Evolutionary conservation across 2,329 filamentous ascomycete species (phyloP).

Genomic region (Nemania sp.): DNA sequence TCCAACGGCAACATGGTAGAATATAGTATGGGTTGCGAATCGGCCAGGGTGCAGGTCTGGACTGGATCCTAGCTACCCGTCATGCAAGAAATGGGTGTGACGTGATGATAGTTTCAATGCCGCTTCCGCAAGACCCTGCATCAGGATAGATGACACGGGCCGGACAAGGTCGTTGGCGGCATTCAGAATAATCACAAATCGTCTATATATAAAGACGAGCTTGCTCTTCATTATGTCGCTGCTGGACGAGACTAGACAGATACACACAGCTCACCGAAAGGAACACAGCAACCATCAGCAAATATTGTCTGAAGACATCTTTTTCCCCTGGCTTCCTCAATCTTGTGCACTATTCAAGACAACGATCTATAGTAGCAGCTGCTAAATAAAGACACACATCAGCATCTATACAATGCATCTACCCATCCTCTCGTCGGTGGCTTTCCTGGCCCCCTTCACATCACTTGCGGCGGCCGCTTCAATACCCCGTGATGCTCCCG

Average conservation of each 20-base stretch:
- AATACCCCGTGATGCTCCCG: constrained; percentile 25
- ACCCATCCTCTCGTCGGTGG: constrained; percentile 26
- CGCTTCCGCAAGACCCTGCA: constrained; percentile 11
- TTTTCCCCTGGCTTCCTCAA: not conserved
- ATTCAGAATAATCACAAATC: constrained; percentile 2
- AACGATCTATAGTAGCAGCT: not conserved
- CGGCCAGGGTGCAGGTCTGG: constrained; percentile 13
- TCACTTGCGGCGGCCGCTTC: constrained; percentile 27
- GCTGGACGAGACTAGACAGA: constrained; percentile 5
- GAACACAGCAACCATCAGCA: constrained; percentile 4
- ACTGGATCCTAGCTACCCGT: constrained; percentile 11
- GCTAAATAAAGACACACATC: not conserved
- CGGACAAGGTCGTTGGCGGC: not conserved
- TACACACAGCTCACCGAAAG: not conserved
- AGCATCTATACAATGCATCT: constrained; percentile 22
- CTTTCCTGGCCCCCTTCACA: constrained; percentile 25
- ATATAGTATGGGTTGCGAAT: not conserved
- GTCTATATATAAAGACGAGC: constrained; percentile 28
- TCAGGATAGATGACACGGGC: constrained; percentile 9
- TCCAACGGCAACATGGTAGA: not conserved
- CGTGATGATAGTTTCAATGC: constrained; percentile 5
- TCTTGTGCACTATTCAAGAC: not conserved
- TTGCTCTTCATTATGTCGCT: constrained; percentile 13
- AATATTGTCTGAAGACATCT: not conserved
- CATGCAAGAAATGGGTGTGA: constrained; percentile 3